These are phyloP conservation scores for Xerocomellus intermedius DNA, from an alignment of 768 basidiomycete species.

Conservation along the genomic window DNA sequence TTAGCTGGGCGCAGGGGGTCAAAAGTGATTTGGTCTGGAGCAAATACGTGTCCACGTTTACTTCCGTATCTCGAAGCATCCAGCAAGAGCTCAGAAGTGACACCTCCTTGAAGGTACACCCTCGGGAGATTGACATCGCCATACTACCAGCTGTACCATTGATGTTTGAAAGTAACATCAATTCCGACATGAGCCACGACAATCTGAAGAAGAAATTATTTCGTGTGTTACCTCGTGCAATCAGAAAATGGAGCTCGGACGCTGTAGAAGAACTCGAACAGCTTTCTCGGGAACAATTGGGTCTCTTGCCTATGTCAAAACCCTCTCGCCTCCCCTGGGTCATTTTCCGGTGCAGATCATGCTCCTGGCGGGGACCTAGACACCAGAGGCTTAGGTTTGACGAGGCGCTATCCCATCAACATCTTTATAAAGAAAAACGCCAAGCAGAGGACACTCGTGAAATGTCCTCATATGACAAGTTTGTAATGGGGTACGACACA, in stretches of 20 bases:
- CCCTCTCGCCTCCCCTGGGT: conserved; percentile 6
- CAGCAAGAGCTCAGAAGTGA: background rate
- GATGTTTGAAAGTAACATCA: background rate
- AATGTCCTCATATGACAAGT: background rate
- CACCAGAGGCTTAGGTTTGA: conserved; percentile 1
- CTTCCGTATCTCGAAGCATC: background rate
- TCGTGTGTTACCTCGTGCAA: background rate
- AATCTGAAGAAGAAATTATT: background rate
- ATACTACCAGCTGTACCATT: background rate
- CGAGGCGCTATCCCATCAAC: conserved; percentile 1
- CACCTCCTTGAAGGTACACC: background rate
- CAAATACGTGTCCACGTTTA: too few relatives aligned
- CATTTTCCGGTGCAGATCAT: conserved; percentile 11
- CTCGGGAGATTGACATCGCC: conserved; percentile 2
- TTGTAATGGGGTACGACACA: background rate
- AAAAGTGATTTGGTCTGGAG: background rate
- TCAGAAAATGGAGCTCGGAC: conserved; percentile 7
- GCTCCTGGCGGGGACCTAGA: background rate
- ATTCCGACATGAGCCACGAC: background rate
- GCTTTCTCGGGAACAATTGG: background rate
- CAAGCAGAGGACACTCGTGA: background rate
- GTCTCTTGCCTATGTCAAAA: background rate
- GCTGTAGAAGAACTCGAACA: conserved; percentile 11
- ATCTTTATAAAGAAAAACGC: conserved; percentile 1
- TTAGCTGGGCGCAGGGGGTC: background rate